Percentiles rank a stretch among this genome's conserved stretches.
Conservation (phyloP, 164 flowering plant genomes). For the Liquidambar formosana region DNA sequence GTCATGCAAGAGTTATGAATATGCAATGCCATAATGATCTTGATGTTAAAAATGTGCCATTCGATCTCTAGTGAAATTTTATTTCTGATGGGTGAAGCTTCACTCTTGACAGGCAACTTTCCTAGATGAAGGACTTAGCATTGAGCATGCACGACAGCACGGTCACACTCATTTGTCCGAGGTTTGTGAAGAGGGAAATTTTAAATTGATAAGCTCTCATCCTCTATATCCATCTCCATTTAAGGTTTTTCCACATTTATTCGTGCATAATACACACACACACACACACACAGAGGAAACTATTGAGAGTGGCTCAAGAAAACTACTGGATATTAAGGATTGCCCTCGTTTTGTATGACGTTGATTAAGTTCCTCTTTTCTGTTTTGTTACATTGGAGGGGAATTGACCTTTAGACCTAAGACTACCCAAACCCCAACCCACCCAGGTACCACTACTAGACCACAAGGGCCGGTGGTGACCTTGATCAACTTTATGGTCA, state of each 20-base stretch:
- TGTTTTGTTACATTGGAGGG: no score
- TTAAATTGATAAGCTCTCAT: neutral
- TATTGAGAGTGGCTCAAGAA: no score
- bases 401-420: no score
- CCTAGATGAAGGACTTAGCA: constrained; percentile 66
- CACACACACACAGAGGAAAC: no score
- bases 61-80: neutral
- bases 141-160: constrained; percentile 84
- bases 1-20: neutral
- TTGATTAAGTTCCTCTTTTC: no score
- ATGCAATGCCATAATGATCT: no score
- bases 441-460: no score
- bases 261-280: neutral
- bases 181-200: constrained; percentile 34
- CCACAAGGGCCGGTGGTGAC: no score
- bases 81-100: constrained; percentile 5
- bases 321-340: no score
- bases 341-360: no score
- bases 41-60: neutral
- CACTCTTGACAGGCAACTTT: constrained; percentile 74
- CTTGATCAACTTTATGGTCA: no score
- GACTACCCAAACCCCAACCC: no score
- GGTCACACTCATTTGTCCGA: constrained; percentile 92
- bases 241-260: neutral
- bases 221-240: neutral